These are phyloP conservation scores for Theobroma cacao DNA, from an alignment of 345 rosid species.

Conservation along the genomic window DNA sequence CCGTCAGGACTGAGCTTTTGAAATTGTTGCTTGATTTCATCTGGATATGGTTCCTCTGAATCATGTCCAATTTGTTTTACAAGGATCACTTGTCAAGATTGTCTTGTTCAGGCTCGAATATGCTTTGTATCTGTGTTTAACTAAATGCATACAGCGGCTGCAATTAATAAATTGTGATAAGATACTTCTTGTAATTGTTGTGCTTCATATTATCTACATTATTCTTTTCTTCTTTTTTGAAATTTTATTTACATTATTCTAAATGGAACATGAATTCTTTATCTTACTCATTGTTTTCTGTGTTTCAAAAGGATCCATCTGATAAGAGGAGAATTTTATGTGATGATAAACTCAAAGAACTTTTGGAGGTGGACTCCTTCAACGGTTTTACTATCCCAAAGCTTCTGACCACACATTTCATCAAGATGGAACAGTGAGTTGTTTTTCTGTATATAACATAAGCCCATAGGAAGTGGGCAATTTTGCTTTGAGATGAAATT, in stretches of 20 bases:
- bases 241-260: background rate
- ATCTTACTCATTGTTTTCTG: background rate
- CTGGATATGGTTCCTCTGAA: background rate
- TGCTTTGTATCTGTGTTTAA: background rate
- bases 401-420: constrained; percentile 48
- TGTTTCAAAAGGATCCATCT: constrained; percentile 48
- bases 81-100: background rate
- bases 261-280: background rate
- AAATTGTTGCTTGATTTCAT: background rate
- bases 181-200: background rate
- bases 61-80: background rate
- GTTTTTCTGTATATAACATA: constrained; percentile 16
- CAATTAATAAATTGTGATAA: background rate
- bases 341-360: constrained; percentile 60
- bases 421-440: constrained; percentile 51
- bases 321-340: constrained; percentile 50
- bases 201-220: background rate
- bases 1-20: background rate
- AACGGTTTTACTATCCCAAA: constrained; percentile 42
- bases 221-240: background rate
- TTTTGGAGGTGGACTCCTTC: constrained; percentile 55
- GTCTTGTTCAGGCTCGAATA: background rate
- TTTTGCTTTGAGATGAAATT: constrained; percentile 35
- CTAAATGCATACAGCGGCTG: background rate
- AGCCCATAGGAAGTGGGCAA: constrained; percentile 30